phyloP scores from a whole-genome alignment of 2,329 filamentous ascomycete species.

The Arthrobotrys sinensis region DNA sequence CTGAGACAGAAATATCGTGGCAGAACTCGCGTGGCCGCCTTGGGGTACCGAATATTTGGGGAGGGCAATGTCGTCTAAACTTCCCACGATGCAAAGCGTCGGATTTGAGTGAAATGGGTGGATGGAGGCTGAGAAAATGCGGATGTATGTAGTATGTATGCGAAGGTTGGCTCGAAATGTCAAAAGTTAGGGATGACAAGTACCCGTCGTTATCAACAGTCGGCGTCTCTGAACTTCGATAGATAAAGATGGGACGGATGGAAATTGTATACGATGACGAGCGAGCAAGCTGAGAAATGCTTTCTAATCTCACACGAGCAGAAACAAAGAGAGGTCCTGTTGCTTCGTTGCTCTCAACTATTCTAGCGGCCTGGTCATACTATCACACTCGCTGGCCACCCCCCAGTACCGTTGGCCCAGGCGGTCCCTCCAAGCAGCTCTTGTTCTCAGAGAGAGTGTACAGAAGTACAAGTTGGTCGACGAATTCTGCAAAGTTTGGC shows the following conservation, averaged over 20 bases:
- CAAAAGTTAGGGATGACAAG: slow-evolving; percentile 49
- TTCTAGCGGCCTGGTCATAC: slow-evolving; percentile 60
- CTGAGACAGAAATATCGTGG: slow-evolving; percentile 60
- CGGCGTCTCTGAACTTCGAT: slow-evolving; percentile 4
- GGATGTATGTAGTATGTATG: slow-evolving; percentile 9
- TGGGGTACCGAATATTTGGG: slow-evolving; percentile 38
- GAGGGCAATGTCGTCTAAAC: slow-evolving; percentile 44
- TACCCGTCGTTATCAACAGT: slow-evolving; percentile 39
- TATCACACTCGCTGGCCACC: slow-evolving; percentile 49
- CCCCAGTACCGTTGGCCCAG: slow-evolving; percentile 41
- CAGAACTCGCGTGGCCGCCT: slow-evolving; percentile 57
- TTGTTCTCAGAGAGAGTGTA: slow-evolving; percentile 23
- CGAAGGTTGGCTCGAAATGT: slow-evolving; percentile 23
- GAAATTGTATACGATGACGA: slow-evolving; percentile 19
- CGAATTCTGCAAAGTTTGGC: slow-evolving; percentile 57
- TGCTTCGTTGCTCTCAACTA: slow-evolving; percentile 54
- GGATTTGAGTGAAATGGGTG: slow-evolving; percentile 30
- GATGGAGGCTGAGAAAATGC: slow-evolving; percentile 36
- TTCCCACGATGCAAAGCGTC: slow-evolving; percentile 34
- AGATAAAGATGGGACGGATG: slow-evolving; percentile 13
- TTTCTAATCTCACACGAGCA: slow-evolving; percentile 46
- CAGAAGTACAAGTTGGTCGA: slow-evolving; percentile 56
- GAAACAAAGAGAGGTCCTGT: slow-evolving; percentile 34
- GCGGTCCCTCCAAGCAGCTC: slow-evolving; percentile 26
- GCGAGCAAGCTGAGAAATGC: slow-evolving; percentile 27